These are phyloP conservation scores for Euptelea pleiosperma DNA, from an alignment of 164 flowering plant genomes.

Conservation along the genomic window DNA sequence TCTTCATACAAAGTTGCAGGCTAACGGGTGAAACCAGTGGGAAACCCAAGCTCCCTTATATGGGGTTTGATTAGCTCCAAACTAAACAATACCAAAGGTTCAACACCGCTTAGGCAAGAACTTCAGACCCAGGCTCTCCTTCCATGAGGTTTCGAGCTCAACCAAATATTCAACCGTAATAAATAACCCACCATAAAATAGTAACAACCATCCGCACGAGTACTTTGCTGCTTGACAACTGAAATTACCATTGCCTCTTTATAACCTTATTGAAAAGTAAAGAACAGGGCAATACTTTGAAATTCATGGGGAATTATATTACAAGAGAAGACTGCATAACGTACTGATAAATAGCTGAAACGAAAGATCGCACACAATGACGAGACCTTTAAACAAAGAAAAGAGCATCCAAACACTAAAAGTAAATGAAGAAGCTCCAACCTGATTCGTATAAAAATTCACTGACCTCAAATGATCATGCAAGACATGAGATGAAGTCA, in stretches of 20 bases:
- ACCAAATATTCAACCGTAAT: background rate
- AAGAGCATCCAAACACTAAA: conserved; percentile 9
- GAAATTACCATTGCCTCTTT: background rate
- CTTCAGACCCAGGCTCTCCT: background rate
- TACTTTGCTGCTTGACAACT: conserved; percentile 1
- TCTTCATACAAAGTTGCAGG: too few species aligned
- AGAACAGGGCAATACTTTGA: background rate
- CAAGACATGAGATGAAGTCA: conserved; percentile 17
- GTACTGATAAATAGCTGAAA: conserved; percentile 14
- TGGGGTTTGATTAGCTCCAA: background rate
- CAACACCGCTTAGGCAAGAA: background rate
- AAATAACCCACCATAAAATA: background rate
- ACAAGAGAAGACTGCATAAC: conserved; percentile 16
- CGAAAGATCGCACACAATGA: conserved; percentile 1
- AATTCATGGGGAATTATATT: conserved; percentile 16
- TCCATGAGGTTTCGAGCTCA: background rate
- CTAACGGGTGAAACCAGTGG: too few species aligned
- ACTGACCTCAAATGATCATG: conserved; percentile 24
- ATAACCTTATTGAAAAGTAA: background rate
- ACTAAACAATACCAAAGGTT: background rate
- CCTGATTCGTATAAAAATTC: conserved; percentile 17
- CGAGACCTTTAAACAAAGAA: conserved; percentile 8
- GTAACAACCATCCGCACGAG: background rate
- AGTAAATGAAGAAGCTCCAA: conserved; percentile 9
- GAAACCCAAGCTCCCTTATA: too few species aligned